Base-by-base conservation (phyloP, 768 basidiomycete genomes). In the Mycena pura region DNA sequence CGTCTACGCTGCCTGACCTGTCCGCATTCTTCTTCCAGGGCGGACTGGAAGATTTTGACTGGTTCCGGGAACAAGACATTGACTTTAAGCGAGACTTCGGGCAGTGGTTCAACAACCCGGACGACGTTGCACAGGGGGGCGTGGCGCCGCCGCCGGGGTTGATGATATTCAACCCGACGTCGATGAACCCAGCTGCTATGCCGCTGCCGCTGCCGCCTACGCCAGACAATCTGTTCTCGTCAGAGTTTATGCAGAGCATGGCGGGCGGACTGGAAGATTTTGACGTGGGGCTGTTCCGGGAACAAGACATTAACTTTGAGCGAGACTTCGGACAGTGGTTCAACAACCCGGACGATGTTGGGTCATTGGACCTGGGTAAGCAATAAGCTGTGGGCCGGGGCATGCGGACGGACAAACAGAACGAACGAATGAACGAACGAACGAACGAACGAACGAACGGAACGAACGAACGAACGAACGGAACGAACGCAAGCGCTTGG, bases 261-360 rank as follows among this genome's bases (percentile, higher is more conserved):
- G 74, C 74, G 21, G 73, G 57, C 45, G 70, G 76, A 24, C 59
- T 84, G 69, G 82, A 82, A 24, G 79, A 78, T 5, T 80, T 81
- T 48, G 77, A 79, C 55, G 31, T 73, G 8, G 62, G 69, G 14
- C 56, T 85, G 39, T 84, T 85, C 68, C 71, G 78, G n/a, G 78
- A 81, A 48, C 79, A 78, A 2, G 77, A 83, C 58, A 73, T 89
- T 69, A 85, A 88, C 68, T 89, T 90, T 64, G 89, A 89, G 72
- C 78, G 87, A 68, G 89, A 90, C 67, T 91, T 91, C 73, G 86
- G 87, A 54, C 86, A 89, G 68, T 91, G 89, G 89, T 90, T 91
- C 66, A 87, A n/a, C n/a, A n/a, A 86, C 69, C 82, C 81, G 6
- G 83, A 87, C 53, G 83, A 83, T 45, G 72, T 73, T 47, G 65